These are phyloP conservation scores for Rubroshorea leprosula DNA, from an alignment of 345 rosid genomes.

Conservation along the genomic window DNA sequence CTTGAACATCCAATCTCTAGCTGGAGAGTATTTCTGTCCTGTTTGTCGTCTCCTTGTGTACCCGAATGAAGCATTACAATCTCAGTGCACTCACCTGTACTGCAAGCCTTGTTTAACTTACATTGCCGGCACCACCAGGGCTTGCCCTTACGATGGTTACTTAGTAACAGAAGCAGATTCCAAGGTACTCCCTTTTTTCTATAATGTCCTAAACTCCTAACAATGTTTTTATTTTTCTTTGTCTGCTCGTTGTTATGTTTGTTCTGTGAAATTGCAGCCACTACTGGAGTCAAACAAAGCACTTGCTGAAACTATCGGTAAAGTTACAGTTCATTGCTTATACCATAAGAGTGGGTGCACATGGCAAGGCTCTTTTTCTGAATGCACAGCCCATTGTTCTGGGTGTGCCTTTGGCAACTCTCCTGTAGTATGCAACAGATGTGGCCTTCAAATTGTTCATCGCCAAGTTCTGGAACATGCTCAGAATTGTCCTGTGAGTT, in stretches of 20 bases:
- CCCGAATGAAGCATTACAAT: conserved; percentile 82
- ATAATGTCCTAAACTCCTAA: background rate
- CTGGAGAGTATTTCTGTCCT: conserved; percentile 78
- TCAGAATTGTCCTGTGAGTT: conserved; percentile 72
- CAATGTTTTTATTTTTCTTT: background rate
- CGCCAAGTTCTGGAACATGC: conserved; percentile 78
- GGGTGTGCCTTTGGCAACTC: conserved; percentile 70
- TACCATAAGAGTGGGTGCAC: conserved; percentile 79
- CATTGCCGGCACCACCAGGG: conserved; percentile 52
- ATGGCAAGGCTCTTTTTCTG: conserved; percentile 71
- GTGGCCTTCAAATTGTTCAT: conserved; percentile 52
- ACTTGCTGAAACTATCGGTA: conserved; percentile 64
- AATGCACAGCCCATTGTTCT: conserved; percentile 61
- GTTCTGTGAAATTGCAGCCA: conserved; percentile 40
- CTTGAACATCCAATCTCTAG: conserved; percentile 56
- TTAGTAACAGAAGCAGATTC: conserved; percentile 81
- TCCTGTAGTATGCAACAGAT: conserved; percentile 64
- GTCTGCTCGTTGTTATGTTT: conserved; percentile 11
- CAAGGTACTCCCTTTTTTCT: conserved; percentile 35
- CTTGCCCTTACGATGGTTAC: conserved; percentile 80
- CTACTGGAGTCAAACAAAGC: conserved; percentile 54
- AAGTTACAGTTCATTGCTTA: conserved; percentile 52
- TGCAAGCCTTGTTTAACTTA: conserved; percentile 72
- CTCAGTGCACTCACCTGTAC: conserved; percentile 75
- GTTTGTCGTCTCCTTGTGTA: conserved; percentile 65